A percentile compares a stretch with the other conserved stretches of the same genome.
These are phyloP conservation scores for Talaromyces borbonicus DNA, from an alignment of 495 filamentous ascomycete genomes.

Conservation along the genomic window DNA sequence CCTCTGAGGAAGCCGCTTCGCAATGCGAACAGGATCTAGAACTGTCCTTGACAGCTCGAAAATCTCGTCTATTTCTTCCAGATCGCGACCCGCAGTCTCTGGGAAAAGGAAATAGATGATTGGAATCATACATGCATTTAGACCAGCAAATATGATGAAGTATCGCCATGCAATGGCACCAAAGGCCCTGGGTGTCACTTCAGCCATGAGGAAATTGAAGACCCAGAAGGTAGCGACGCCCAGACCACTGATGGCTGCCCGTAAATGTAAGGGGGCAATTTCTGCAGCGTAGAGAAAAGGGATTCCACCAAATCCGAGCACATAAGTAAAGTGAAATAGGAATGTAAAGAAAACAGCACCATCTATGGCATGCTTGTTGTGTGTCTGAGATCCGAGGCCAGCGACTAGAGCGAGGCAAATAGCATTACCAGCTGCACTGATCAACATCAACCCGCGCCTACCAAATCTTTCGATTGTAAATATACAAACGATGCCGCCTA, in stretches of 20 bases:
- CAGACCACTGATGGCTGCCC: slow-evolving; percentile 36
- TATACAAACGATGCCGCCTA: slow-evolving; percentile 13
- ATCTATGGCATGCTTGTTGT: slow-evolving; percentile 13
- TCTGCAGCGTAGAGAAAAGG: slow-evolving; percentile 45
- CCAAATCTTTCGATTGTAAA: slow-evolving; percentile 17
- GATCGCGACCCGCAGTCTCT: slow-evolving; percentile 40
- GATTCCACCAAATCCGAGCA: slow-evolving; percentile 40
- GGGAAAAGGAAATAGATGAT: slow-evolving; percentile 43
- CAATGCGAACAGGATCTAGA: slow-evolving; percentile 21
- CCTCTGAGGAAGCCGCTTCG: slow-evolving; percentile 15
- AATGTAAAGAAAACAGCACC: slow-evolving; percentile 40
- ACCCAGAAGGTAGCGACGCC: slow-evolving; percentile 36
- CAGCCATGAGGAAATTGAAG: slow-evolving; percentile 15
- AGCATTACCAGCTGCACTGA: slow-evolving; percentile 25
- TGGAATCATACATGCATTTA: slow-evolving; percentile 10
- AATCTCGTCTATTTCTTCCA: slow-evolving; percentile 51
- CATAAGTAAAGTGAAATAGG: slow-evolving; percentile 41
- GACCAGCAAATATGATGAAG: slow-evolving; percentile 14
- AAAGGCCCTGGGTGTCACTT: slow-evolving; percentile 16
- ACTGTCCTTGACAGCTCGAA: slow-evolving; percentile 21
- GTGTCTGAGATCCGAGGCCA: slow-evolving; percentile 11
- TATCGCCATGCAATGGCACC: slow-evolving; percentile 12
- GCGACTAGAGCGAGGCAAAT: slow-evolving; percentile 34
- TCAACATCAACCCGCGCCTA: slow-evolving; percentile 14
- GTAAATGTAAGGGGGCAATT: slow-evolving; percentile 36